Base-by-base conservation (phyloP, 768 basidiomycete species). In the Hygrocybe coccinea region DNA sequence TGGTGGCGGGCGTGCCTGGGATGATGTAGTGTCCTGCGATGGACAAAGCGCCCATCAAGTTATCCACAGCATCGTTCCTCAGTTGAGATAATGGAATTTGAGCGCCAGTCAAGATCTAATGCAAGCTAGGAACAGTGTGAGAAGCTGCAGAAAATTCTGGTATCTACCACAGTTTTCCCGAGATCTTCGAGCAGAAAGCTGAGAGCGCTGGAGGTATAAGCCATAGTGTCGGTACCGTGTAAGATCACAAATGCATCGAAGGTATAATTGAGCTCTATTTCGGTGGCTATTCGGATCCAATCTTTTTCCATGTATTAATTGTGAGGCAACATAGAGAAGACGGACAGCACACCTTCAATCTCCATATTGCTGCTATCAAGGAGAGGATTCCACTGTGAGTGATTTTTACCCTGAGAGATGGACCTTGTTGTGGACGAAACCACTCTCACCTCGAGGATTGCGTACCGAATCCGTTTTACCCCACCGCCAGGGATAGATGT, bases 41-140 rank as follows among this genome's bases (percentile, higher is more conserved):
- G 14, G 87, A 84, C 34, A 97, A 73, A 2, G 91, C 89, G 7
- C 91, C 93, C 67, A 97, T 83, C 9, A 97, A 73, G 67, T 97
- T 97, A 61, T 95, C 95, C 5, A 93, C 85, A 7, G 93, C 92
- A 67, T 97, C 94, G 62, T 95, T 97, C n/a, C 92, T 81, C 45
- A 95, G 74, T 65, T 93, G 88, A 1, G 89, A 92, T 34, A 94
- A 74, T 12, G 95, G 91, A 35, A 97, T 95, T 72, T 97, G 95
- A 0, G 94, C 92, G 11, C 94, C 95, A 1, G 91, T 95, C 29
- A 95, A 62, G 56, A 95, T 91, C 91, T 92, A 51, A 41, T 50
- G 35, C 22, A 46, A n/a, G 39, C 14, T 11, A 37, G 36, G 24
- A 36, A 9, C 12, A 50, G 24, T 47, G 45, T 17, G 38, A 43